Evolutionary conservation across 1,139 yeast genomes (phyloP), one percentile per base, ranked within the genome.

Genomic region (Geotrichum australiense): DNA sequence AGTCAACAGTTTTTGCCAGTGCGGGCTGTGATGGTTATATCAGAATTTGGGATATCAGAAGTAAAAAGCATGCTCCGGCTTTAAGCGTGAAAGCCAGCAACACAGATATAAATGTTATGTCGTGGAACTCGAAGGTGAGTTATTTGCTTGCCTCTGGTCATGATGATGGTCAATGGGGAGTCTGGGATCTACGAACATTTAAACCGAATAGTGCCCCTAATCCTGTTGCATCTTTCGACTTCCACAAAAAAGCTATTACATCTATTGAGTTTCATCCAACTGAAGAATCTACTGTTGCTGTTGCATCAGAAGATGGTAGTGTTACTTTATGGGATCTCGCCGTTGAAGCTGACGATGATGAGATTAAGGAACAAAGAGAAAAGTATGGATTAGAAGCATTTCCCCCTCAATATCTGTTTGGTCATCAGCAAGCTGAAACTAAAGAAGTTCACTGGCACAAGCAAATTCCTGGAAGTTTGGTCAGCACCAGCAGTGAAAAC

Each of bases 391-490:
- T 91, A 53, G 33, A 41, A 23, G 38, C 37, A 23, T 44, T 44
- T 36, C 99, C 99, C 26, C 93, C 97, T 20, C 99, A 91, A 64
- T 73, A 93, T 56, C 71, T 91, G 61, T 91, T 91, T 68, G 95
- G 91, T 38, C 99, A 91, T 62, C 91, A 97, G 97, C 98, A 93
- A 69, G 80, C 80, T 55, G 93, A 89, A 57, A 96, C 91, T 42
- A 91, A 91, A 69, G 99, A 91, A 62, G 96, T 89, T 33, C 85
- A 94, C 65, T 91, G 98, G 97, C 96, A 91, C 64, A 77, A 70
- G 58, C 98, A 93, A 66, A 85, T 93, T 49, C 98, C 98, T 3
- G 98, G 98, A 36, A 81, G 94, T 55, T 71, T 93, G 60, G 86
- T 87, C 12, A 80, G 94, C 53, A 91, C 98, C 3, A 97, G 98